Evolutionary conservation across 2,329 filamentous ascomycete genomes (phyloP), one percentile per base, ranked within the genome.

Genomic region (Colletotrichum lentis): DNA sequence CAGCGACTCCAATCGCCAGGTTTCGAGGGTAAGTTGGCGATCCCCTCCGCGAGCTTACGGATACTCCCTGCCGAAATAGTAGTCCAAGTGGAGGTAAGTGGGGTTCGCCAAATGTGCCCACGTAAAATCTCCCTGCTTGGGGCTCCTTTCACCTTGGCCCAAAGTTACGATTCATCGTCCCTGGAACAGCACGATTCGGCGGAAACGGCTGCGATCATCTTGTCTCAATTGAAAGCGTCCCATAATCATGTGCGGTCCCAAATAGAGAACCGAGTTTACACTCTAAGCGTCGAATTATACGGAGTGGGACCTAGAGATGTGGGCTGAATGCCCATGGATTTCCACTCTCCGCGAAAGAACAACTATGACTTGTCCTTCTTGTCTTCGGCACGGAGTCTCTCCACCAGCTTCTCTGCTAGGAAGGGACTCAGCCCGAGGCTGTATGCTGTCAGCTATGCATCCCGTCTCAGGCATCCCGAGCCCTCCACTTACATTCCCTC

Each of bases 401-500:
- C 81, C 16, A 87, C 74, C 58, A 90, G 75, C 73, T 86, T 89
- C 37, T 76, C 81, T 64, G 81, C 79, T 58, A 90, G 73, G 73
- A 84, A 89, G 24, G 85, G 82, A 59, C 84, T 86, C 49, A 88
- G 73, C 2, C 85, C 84, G 41, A 88, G 78, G 61, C 85, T 86
- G 64, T 14, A 64, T n/a, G 64, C 76, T 73, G 76, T 76, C 24
- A 72, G 66, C 37, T 18, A 20, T 52, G 43, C 39, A 41, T 54
- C 16, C 18, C 52, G 39, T 24, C 14, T 37, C 46, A 11, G 31
- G 44, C 49, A 60, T 55, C 14, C 5, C 10, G 27, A 52, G 50
- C 10, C 47, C 35, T 24, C 53, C 56, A 86, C 88, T 86, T 76
- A 90, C 88, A 91, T 88, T 74, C 89, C 89, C 77, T 90, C 84